Evolutionary conservation across 768 basidiomycete genomes (phyloP), one percentile per base, ranked within the genome.

Genomic region (Pleurotus tuber-regium): DNA sequence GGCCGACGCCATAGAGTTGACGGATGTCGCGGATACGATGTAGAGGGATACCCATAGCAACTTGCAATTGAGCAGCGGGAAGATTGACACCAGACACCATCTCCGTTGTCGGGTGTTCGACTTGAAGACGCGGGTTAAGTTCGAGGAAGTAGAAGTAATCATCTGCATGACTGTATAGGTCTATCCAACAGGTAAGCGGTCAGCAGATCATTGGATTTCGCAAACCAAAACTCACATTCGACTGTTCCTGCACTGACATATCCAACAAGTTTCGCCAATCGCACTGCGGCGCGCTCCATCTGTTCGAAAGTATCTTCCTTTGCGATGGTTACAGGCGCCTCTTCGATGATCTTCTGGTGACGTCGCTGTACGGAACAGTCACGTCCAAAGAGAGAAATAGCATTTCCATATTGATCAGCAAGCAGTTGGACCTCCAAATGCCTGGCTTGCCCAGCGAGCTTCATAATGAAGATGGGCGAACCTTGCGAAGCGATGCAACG

Each of bases 21-120:
- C 97, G 88, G 62, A 99, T 99, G 64, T 98, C 91, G 18, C 92
- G 85, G 59, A 98, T 97, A 51, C 92, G 86, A 68, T 97, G 91
- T 44, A 99, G 78, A 38, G 97, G 94, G 51, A 98, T 79, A 72
- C 97, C 97, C 97, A 99, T 99, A 23, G 97, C 92, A 57, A 99
- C 77, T 67, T 98, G 96, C 41, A 98, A 82, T 66, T 99, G 97
- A 9, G 97, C 91, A 50, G 95, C 94, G 21, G 97, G 97, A 46
- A 99, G 82, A 69, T 98, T 97, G 72, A 98, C 96, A 8, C 97
- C 97, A 3, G 89, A 86, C n/a, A 98, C 97, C 92, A 98, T 99
- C 70, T 99, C 97, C 18, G 97, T 99, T 9, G 97, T 99, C 8
- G 97, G 97, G 68, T 99, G 97, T 73, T 99, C 97, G 62, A 99